Evolutionary conservation across 306 rosid genomes (phyloP), one percentile per base, ranked within the genome.

Genomic region (Vigna trinervia): DNA sequence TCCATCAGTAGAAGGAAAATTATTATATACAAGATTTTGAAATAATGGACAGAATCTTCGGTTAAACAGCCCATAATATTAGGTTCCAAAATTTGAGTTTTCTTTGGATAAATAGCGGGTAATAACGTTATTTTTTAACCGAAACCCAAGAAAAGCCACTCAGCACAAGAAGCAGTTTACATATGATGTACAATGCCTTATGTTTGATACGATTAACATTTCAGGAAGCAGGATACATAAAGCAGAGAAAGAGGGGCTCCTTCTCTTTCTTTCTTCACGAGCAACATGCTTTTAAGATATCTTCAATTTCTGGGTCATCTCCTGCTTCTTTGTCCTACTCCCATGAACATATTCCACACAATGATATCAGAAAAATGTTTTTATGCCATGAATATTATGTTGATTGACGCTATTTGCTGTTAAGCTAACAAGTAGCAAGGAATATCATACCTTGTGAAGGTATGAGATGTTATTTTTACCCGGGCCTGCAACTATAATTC

Each of bases 321-420:
- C 98, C 93, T 20, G 98, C 98, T 87, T 90, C 98, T 86, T 89
- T 94, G 74, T 94, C 98, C 98, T 90, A 56, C 71, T 45, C 88
- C 45, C 38, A 22, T 36, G 36, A 59, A 69, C 73, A 61, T 59
- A 51, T 50, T 83, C 62, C 45, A 52, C 11, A 70, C 48, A 58
- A 59, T 36, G 26, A 53, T 15, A 60, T 51, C 32, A 78, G 65
- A 53, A 23, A 66, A n/a, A 32, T 38, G 26, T 65, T 32, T 15
- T 52, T 46, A 19, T 46, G 30, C 71, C 28, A 51, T 48, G 52
- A 50, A 61, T 20, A 56, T 58, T 80, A 32, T 73, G 19, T 22
- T 68, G 56, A 56, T 73, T 61, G 62, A 52, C 13, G 71, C 28
- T 30, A 13, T 28, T 4, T 34, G 69, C 28, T 28, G 39, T 59